These are phyloP conservation scores for Penicillium hordei DNA, from an alignment of 2,329 filamentous ascomycete genomes.

Conservation along the genomic window DNA sequence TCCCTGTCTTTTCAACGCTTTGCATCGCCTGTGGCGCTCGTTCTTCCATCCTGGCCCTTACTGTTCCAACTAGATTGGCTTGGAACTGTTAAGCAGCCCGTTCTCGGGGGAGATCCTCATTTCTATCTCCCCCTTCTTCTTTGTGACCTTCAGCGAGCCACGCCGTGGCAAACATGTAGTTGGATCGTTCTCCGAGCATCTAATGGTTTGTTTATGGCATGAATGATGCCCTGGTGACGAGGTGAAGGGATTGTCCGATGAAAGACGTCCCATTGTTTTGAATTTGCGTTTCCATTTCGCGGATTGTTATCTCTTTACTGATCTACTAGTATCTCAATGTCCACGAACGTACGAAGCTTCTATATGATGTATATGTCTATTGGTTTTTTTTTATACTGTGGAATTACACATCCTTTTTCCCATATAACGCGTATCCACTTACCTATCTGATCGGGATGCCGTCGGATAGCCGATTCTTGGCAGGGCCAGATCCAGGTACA, in stretches of 20 bases:
- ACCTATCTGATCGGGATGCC: constrained; percentile 17
- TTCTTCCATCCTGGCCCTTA: constrained; percentile 21
- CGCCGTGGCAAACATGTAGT: constrained; percentile 8
- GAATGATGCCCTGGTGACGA: constrained; percentile 15
- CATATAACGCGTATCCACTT: background rate
- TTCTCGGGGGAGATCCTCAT: constrained; percentile 17
- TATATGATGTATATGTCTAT: constrained; percentile 41
- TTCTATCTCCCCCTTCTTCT: constrained; percentile 10
- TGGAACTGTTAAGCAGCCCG: constrained; percentile 26
- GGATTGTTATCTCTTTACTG: constrained; percentile 22
- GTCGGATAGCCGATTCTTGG: constrained; percentile 13
- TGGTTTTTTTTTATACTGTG: background rate
- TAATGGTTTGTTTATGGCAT: constrained; percentile 21
- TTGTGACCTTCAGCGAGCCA: constrained; percentile 9
- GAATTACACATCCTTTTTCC: background rate
- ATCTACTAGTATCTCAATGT: constrained; percentile 23
- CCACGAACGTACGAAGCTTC: constrained; percentile 34
- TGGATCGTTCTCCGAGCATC: constrained; percentile 10
- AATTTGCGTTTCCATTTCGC: constrained; percentile 14
- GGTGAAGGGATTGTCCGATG: constrained; percentile 6
- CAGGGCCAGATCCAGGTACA: background rate
- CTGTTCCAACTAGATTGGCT: constrained; percentile 34
- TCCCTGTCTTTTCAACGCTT: constrained; percentile 12
- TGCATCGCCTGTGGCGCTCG: constrained; percentile 26
- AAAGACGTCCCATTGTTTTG: constrained; percentile 5